phyloP scores from a whole-genome alignment of 2,329 filamentous ascomycete species.

The Fusarium sterilihyphosum region DNA sequence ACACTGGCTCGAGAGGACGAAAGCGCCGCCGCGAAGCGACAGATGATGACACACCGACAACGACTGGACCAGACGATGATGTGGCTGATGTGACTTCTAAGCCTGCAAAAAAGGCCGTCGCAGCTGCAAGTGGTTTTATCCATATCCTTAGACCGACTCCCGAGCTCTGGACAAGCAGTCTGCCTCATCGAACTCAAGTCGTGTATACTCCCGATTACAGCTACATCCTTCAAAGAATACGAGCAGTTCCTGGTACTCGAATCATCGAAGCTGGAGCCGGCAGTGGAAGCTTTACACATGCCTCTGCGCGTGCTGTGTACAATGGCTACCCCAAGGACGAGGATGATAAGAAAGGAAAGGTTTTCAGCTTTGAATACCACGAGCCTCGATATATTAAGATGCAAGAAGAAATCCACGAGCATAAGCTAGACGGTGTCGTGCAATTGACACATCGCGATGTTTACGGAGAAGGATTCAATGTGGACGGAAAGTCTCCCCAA shows the following conservation, averaged over 20 bases:
- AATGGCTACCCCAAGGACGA: conserved; percentile 69
- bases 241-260: conserved; percentile 75
- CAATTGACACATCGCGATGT: conserved; percentile 82
- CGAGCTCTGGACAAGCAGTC: conserved; percentile 81
- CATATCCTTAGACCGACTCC: conserved; percentile 83
- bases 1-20: conserved; percentile 88
- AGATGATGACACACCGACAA: conserved; percentile 55
- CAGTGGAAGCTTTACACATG: conserved; percentile 86
- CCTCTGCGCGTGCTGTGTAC: conserved; percentile 79
- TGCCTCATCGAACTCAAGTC: conserved; percentile 85
- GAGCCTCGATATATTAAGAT: conserved; percentile 76
- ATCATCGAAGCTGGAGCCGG: conserved; percentile 85
- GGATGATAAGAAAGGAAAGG: conserved; percentile 67
- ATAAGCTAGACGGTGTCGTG: conserved; percentile 73
- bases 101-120: conserved; percentile 58
- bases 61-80: conserved; percentile 49
- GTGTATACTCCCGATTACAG: conserved; percentile 90
- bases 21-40: conserved; percentile 65
- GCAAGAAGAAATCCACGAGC: conserved; percentile 73
- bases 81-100: conserved; percentile 46
- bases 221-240: conserved; percentile 81
- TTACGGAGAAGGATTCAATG: conserved; percentile 77
- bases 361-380: conserved; percentile 87
- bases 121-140: conserved; percentile 75
- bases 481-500: conserved; percentile 67